These are phyloP conservation scores for Phyllosticta citrichinensis DNA, from an alignment of 2,329 filamentous ascomycete species.

Conservation along the genomic window DNA sequence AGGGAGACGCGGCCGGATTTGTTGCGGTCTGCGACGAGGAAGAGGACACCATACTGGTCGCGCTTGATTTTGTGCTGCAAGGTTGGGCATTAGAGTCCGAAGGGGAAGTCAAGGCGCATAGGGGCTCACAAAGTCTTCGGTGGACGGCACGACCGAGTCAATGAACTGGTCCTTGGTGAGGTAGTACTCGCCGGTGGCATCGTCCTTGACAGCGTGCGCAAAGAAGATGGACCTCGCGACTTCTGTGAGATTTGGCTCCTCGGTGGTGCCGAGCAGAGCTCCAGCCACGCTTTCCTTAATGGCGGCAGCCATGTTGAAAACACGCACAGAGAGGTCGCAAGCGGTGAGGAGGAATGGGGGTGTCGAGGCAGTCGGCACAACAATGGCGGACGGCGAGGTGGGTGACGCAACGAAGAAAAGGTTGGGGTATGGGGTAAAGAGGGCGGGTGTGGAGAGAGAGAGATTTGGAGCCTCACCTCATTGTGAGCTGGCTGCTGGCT, in stretches of 20 bases:
- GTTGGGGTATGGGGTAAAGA: background rate
- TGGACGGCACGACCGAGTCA: conserved; percentile 73
- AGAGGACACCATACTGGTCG: conserved; percentile 90
- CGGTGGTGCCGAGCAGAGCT: conserved; percentile 54
- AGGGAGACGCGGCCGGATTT: conserved; percentile 64
- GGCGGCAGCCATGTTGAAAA: conserved; percentile 20
- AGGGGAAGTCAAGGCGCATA: conserved; percentile 30
- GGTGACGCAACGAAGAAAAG: background rate
- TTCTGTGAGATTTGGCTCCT: conserved; percentile 55
- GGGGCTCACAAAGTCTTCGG: conserved; percentile 77
- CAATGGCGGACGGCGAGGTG: background rate
- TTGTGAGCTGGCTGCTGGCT: background rate
- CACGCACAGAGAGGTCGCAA: background rate
- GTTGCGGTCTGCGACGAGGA: conserved; percentile 77
- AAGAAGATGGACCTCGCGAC: conserved; percentile 69
- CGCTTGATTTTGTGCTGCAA: conserved; percentile 91
- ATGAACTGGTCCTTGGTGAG: conserved; percentile 85
- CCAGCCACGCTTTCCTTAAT: conserved; percentile 61
- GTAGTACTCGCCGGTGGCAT: conserved; percentile 63
- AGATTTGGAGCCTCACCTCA: background rate
- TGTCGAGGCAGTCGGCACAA: background rate
- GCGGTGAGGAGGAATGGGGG: background rate
- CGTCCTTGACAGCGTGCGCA: conserved; percentile 65
- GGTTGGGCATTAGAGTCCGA: conserved; percentile 49
- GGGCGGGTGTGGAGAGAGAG: background rate